Base-by-base conservation (phyloP, 768 basidiomycete species). In the Amanita thiersii region DNA sequence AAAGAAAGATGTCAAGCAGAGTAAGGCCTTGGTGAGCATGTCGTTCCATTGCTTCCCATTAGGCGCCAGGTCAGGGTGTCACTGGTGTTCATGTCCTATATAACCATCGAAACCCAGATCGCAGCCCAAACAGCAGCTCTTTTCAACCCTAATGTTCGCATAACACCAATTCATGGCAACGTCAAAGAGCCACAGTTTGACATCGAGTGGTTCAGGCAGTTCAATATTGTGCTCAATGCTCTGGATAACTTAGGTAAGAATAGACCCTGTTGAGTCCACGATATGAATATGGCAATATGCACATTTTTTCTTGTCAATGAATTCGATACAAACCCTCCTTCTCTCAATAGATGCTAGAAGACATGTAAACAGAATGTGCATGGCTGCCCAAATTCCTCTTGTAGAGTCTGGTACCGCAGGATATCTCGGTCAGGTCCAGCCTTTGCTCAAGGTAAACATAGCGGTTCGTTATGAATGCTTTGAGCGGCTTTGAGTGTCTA, bases 351-450 rank as follows among this genome's bases (percentile, higher is more conserved):
- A 96, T 59, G 93, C 94, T 5, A 79, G 92, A 35, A 68, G 90
- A 56, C 94, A 98, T 56, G 92, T 98, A 37, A 98, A 98, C 66
- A 86, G 84, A 56, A 92, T 99, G 82, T 98, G 96, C 59, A 86
- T 96, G 71, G 91, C 94, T 1, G 88, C 86, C 3, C 70, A 75
- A 40, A 76, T 94, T 0, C 93, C 93, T 0, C 70, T 97, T 5
- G 89, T 99, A 15, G 96, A 99, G 56, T 92, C 88, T 6, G 96
- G 96, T 2, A 98, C 96, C 2, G 90, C 91, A 3, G 96, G 96
- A 0, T 99, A 97, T 57, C 72, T 96, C 4, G 96, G 96, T 9
- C 96, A 99, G 56, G 94, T 97, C 0, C 93, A 96, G 47, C 94
- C 96, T 15, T 68, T 98, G 32, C 62, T 90, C 39, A 90, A 90